phyloP scores from a whole-genome alignment of 345 rosid genomes.

The Tarenaya hassleriana region DNA sequence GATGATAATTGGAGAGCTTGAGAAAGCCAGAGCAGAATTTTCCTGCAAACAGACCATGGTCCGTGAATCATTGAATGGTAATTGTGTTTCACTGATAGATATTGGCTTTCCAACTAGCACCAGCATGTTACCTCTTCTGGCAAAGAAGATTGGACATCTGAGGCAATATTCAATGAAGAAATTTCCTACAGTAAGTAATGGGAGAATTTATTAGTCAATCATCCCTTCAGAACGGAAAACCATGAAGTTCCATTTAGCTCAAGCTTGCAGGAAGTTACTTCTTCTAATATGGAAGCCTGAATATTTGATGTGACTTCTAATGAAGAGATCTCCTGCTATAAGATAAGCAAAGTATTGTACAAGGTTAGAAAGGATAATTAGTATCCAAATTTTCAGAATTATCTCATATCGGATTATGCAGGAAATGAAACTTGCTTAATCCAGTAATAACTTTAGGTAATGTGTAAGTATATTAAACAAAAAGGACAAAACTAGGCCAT shows the following conservation, averaged over 20 bases:
- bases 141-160: constrained; percentile 19
- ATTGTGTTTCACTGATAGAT: neutral
- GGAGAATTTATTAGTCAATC: constrained; percentile 17
- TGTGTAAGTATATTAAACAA: too few species aligned
- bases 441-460: too few species aligned
- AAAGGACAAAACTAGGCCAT: neutral
- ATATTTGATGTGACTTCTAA: constrained; percentile 24
- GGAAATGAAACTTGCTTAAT: too few species aligned
- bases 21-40: constrained; percentile 14
- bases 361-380: neutral
- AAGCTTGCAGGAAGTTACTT: constrained; percentile 25
- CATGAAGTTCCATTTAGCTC: constrained; percentile 5
- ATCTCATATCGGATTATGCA: neutral
- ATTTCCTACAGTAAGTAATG: constrained; percentile 18
- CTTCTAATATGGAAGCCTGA: constrained; percentile 24
- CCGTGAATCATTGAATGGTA: constrained; percentile 3
- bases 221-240: neutral
- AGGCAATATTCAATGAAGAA: constrained; percentile 5
- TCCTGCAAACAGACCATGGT: constrained; percentile 24
- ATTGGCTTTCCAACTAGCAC: neutral
- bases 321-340: constrained; percentile 34
- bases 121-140: constrained; percentile 19
- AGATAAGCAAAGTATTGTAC: constrained; percentile 8
- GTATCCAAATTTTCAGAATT: neutral
- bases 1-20: constrained; percentile 15